Evolutionary conservation across 192 early-diverging fungal species (phyloP).

Genomic region (Rhizoclosmatium globosum): DNA sequence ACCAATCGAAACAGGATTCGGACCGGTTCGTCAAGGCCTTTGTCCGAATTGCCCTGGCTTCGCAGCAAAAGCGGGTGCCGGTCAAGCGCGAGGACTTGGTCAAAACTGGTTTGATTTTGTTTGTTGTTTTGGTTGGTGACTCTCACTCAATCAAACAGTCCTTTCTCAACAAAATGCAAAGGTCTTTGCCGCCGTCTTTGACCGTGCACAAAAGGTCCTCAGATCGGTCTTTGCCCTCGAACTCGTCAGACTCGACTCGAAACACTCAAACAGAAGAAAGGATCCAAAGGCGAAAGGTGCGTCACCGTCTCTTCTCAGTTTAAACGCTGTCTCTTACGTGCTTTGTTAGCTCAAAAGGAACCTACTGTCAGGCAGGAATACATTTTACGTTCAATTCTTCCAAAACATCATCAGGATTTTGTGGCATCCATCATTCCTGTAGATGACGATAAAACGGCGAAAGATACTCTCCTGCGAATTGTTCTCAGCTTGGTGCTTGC

Average conservation of each 20-base stretch:
- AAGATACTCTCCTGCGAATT: constrained; percentile 23
- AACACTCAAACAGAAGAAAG: not conserved
- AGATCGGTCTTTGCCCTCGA: constrained; percentile 23
- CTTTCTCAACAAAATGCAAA: not conserved
- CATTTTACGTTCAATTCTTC: constrained; percentile 15
- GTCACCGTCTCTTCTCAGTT: not conserved
- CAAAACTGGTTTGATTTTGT: not conserved
- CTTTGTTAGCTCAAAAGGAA: constrained; percentile 1
- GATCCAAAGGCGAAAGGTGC: not conserved
- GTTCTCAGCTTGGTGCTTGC: constrained; percentile 23
- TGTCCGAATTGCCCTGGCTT: constrained; percentile 35
- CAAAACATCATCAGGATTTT: constrained; percentile 8
- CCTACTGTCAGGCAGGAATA: not conserved
- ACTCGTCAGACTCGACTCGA: constrained; percentile 17
- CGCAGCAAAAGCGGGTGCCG: not conserved
- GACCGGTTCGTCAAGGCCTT: constrained; percentile 21
- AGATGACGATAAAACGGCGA: not conserved
- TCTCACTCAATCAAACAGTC: not conserved
- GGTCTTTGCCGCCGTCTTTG: constrained; percentile 22
- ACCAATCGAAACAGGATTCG: constrained; percentile 8
- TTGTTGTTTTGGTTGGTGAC: not conserved
- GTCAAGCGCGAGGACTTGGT: constrained; percentile 31
- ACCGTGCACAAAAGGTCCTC: constrained; percentile 24
- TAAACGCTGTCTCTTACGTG: not conserved
- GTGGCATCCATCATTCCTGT: not conserved